phyloP scores from a whole-genome alignment of 2,329 filamentous ascomycete genomes.

The Phyllosticta citrichinensis region DNA sequence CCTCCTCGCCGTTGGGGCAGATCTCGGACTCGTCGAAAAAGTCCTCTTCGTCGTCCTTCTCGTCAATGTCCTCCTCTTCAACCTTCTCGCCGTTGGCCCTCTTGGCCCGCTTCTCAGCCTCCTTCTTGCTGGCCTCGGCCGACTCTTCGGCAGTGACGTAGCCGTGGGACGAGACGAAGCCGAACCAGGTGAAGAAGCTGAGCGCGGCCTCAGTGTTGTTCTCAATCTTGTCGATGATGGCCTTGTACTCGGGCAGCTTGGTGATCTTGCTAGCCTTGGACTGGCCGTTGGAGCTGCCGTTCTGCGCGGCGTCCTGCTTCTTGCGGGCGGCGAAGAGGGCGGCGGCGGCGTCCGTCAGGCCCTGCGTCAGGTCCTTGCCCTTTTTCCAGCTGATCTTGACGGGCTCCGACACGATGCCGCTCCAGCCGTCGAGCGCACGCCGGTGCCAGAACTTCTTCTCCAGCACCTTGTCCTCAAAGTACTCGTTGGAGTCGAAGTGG shows the following conservation, averaged over 20 bases:
- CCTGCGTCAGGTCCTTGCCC: constrained; percentile 72
- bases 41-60: constrained; percentile 50
- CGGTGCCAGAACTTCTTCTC: constrained; percentile 93
- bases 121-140: constrained; percentile 48
- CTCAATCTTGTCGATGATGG: constrained; percentile 44
- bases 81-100: constrained; percentile 30
- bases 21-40: constrained; percentile 67
- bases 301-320: constrained; percentile 16
- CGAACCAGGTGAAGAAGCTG: constrained; percentile 88
- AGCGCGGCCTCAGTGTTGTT: constrained; percentile 52
- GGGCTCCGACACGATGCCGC: constrained; percentile 76
- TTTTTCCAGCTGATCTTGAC: constrained; percentile 70
- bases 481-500: constrained; percentile 64
- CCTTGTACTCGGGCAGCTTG: constrained; percentile 44
- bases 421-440: constrained; percentile 55
- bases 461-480: constrained; percentile 66
- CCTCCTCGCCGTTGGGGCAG: constrained; percentile 75
- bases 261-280: constrained; percentile 40
- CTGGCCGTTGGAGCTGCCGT: constrained; percentile 19
- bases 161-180: constrained; percentile 54
- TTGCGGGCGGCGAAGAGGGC: constrained; percentile 53
- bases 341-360: constrained; percentile 64
- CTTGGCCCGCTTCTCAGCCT: constrained; percentile 47
- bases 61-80: constrained; percentile 36
- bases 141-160: constrained; percentile 66